Evolutionary conservation across 768 basidiomycete genomes (phyloP).

Genomic region (Chalciporus sphaerocephalus): DNA sequence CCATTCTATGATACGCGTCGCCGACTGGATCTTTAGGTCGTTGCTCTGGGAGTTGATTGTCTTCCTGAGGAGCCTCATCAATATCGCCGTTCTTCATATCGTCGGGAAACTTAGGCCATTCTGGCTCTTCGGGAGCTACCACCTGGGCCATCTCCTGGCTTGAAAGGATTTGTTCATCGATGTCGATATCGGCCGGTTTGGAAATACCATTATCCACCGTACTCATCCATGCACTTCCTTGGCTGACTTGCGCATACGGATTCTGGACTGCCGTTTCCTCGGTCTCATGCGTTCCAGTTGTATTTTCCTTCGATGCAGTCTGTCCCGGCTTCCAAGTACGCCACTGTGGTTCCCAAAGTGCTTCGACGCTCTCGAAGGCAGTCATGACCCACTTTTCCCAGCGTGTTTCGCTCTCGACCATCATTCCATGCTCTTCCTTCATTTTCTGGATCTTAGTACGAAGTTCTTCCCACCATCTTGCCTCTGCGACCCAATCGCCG

Average conservation of each 20-base stretch:
- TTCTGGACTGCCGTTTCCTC: conserved; percentile 14
- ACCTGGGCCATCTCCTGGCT: conserved; percentile 34
- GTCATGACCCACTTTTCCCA: conserved; percentile 84
- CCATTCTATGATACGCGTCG: not conserved
- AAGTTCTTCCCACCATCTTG: conserved; percentile 73
- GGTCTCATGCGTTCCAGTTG: conserved; percentile 19
- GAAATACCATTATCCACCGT: not conserved
- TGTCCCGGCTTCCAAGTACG: conserved; percentile 52
- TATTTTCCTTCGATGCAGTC: conserved; percentile 4
- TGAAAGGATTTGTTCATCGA: conserved; percentile 28
- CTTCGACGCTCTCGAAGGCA: conserved; percentile 86
- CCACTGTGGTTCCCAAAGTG: conserved; percentile 68
- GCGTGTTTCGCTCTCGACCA: conserved; percentile 22
- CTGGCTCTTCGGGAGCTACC: conserved; percentile 15
- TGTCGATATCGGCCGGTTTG: conserved; percentile 24
- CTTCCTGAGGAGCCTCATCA: conserved; percentile 14
- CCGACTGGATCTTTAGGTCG: not conserved
- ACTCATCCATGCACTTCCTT: conserved; percentile 12
- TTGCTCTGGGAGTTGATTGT: conserved; percentile 3
- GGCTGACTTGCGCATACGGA: conserved; percentile 24
- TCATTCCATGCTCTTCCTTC: conserved; percentile 25
- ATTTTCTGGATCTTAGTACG: conserved; percentile 53
- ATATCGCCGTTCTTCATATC: conserved; percentile 12
- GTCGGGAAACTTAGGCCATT: conserved; percentile 14
- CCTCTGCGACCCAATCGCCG: conserved; percentile 68